These are phyloP conservation scores for Botryotinia convoluta DNA, from an alignment of 2,329 filamentous ascomycete genomes.

Conservation along the genomic window DNA sequence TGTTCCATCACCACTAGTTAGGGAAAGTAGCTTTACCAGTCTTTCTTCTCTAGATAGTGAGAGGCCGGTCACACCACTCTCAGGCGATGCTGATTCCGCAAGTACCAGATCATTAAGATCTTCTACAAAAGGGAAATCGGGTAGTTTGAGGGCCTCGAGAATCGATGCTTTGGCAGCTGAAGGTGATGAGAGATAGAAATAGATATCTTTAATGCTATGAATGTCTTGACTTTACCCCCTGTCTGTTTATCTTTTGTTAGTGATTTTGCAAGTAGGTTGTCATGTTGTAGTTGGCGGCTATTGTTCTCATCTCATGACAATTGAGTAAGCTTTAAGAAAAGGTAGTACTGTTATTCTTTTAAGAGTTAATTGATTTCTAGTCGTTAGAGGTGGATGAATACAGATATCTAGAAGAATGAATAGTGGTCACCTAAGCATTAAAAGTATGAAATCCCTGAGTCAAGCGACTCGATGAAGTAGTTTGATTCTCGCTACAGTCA, in stretches of 20 bases:
- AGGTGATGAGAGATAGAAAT: conserved; percentile 13
- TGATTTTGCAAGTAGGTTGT: not conserved
- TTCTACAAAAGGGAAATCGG: conserved; percentile 2
- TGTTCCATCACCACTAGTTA: conserved; percentile 34
- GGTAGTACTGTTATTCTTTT: not conserved
- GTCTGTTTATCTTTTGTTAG: not conserved
- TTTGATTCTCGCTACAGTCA: not conserved
- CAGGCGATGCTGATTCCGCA: conserved; percentile 27
- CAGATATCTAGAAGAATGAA: not conserved
- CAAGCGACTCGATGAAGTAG: not conserved
- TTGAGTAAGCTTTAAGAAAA: not conserved
- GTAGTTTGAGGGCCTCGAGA: not conserved
- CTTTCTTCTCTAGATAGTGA: conserved; percentile 36
- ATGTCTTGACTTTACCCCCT: not conserved
- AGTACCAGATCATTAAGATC: conserved; percentile 16
- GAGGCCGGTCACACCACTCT: conserved; percentile 26
- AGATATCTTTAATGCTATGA: conserved; percentile 7
- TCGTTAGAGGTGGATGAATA: not conserved
- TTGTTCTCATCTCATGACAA: not conserved
- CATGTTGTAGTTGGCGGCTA: too few relatives aligned
- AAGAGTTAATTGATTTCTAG: not conserved
- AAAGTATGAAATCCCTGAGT: not conserved
- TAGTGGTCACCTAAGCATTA: not conserved
- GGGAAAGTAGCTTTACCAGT: conserved; percentile 36
- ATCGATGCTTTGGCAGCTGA: conserved; percentile 3